phyloP scores from a whole-genome alignment of 208 protist species.

The Endotrypanum monterogeii region DNA sequence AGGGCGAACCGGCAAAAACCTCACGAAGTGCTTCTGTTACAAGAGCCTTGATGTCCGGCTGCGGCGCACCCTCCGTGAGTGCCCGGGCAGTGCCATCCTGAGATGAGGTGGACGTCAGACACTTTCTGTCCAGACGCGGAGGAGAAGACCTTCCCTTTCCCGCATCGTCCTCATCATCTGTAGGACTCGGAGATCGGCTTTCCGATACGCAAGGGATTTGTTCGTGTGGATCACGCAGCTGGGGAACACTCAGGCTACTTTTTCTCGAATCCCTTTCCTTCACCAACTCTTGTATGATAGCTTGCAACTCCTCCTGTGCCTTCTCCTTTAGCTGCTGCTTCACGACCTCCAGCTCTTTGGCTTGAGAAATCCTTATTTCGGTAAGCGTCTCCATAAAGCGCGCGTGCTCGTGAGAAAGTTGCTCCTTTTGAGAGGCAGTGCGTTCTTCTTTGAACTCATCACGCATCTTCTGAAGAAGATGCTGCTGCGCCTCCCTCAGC shows the following conservation, averaged over 20 bases:
- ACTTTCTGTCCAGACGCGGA: slow-evolving; percentile 29
- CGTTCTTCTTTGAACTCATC: slow-evolving; percentile 22
- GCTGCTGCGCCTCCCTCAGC: slow-evolving; percentile 17
- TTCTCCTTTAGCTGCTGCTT: slow-evolving; percentile 47
- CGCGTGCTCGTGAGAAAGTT: slow-evolving; percentile 27
- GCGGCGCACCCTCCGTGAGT: slow-evolving; percentile 5
- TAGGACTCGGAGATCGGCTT: slow-evolving; percentile 31
- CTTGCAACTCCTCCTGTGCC: slow-evolving; percentile 57
- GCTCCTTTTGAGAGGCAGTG: slow-evolving; percentile 19
- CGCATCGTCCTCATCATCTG: slow-evolving; percentile 26
- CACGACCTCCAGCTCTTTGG: slow-evolving; percentile 44
- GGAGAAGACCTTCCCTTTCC: slow-evolving; percentile 21
- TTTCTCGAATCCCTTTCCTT: slow-evolving; percentile 32
- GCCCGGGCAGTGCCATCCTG: slow-evolving; percentile 4
- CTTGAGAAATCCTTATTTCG: slow-evolving; percentile 28
- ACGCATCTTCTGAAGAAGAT: slow-evolving; percentile 26
- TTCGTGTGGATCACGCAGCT: slow-evolving; percentile 11
- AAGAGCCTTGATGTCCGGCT: slow-evolving; percentile 51
- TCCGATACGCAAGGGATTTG: slow-evolving; percentile 9
- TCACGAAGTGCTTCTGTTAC: slow-evolving; percentile 70
- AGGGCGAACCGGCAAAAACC: slow-evolving; percentile 65
- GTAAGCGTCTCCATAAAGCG: slow-evolving; percentile 29
- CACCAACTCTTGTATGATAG: slow-evolving; percentile 44
- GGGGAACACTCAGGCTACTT: neutral
- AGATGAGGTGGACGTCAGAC: slow-evolving; percentile 9